Conservation (phyloP, 2,329 filamentous ascomycete genomes). For the Trichoderma arundinaceum region DNA sequence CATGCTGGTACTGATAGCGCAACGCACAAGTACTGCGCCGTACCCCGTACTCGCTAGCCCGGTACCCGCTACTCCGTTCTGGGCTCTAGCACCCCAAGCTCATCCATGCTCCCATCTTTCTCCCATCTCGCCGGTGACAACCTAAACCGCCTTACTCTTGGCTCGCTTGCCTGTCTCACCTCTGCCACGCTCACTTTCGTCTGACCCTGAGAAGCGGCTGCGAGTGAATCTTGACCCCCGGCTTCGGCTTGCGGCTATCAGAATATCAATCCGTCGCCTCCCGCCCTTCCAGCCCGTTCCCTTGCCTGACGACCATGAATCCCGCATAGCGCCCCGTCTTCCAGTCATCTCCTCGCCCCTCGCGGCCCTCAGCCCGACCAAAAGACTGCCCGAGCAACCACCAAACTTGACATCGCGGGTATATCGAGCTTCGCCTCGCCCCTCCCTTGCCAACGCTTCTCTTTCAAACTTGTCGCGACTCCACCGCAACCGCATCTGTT, state of each 20-base stretch:
- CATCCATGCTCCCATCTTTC: neutral
- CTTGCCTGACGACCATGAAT: conserved; percentile 21
- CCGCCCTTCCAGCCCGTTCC: neutral
- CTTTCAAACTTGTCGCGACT: neutral
- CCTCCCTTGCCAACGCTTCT: conserved; percentile 6
- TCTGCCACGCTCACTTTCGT: conserved; percentile 15
- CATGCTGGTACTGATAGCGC: too few species aligned
- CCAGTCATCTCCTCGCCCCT: conserved; percentile 5
- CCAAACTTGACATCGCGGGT: neutral
- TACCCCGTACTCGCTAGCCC: conserved; percentile 17
- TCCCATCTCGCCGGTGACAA: conserved; percentile 20
- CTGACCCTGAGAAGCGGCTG: conserved; percentile 18
- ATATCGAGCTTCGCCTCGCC: neutral
- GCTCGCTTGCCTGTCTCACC: neutral
- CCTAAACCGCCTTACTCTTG: conserved; percentile 5
- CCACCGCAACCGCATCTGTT: neutral
- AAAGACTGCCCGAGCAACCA: conserved; percentile 10
- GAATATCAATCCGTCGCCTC: conserved; percentile 10
- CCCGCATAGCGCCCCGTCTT: conserved; percentile 16
- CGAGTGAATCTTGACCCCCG: conserved; percentile 21
- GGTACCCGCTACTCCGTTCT: neutral
- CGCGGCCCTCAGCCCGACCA: conserved; percentile 24
- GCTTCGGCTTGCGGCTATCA: neutral
- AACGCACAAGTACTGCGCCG: conserved; percentile 7
- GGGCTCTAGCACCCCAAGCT: neutral